Percentiles rank a stretch among this genome's conserved stretches.
These are phyloP conservation scores for Tieghemostelium lacteum DNA, from an alignment of 78 protist species.

Conservation along the genomic window DNA sequence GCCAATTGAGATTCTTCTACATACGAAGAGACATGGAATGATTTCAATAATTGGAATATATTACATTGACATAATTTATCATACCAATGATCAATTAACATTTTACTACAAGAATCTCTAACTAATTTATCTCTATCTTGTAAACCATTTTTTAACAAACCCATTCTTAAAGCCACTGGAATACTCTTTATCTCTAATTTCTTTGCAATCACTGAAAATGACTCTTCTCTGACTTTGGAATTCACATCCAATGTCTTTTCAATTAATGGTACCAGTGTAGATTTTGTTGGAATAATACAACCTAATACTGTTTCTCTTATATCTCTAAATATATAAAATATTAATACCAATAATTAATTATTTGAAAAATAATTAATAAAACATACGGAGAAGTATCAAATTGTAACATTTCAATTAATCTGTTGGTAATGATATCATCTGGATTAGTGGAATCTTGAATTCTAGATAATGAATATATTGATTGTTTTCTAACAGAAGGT, in stretches of 20 bases:
- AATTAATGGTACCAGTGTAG: slow-evolving; percentile 15
- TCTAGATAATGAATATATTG: slow-evolving; percentile 41
- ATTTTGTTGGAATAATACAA: slow-evolving; percentile 23
- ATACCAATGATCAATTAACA: slow-evolving; percentile 46
- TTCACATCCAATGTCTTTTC: slow-evolving; percentile 41
- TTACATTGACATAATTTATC: too few species aligned
- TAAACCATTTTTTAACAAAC: slow-evolving; percentile 57
- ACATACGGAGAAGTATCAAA: slow-evolving; percentile 65
- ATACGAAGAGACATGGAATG: slow-evolving; percentile 26
- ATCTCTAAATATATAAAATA: slow-evolving; percentile 13
- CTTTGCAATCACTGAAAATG: slow-evolving; percentile 23
- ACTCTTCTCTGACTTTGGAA: slow-evolving; percentile 16
- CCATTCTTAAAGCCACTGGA: slow-evolving; percentile 38
- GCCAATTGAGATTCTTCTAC: slow-evolving; percentile 47
- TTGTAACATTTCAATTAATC: slow-evolving; percentile 34
- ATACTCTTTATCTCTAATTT: slow-evolving; percentile 3
- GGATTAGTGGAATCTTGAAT: slow-evolving; percentile 23
- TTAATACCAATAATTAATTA: too few species aligned
- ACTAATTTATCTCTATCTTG: slow-evolving; percentile 39
- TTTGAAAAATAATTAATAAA: neutral
- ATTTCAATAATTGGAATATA: slow-evolving; percentile 14
- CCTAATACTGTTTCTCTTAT: slow-evolving; percentile 44
- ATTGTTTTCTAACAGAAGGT: slow-evolving; percentile 32
- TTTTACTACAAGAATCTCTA: slow-evolving; percentile 31
- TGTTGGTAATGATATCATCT: slow-evolving; percentile 11